Percentiles rank a stretch among this genome's conserved stretches.
These are phyloP conservation scores for Schoenoplectus triqueter DNA, from an alignment of 202 grass and related monocot species.

Conservation along the genomic window DNA sequence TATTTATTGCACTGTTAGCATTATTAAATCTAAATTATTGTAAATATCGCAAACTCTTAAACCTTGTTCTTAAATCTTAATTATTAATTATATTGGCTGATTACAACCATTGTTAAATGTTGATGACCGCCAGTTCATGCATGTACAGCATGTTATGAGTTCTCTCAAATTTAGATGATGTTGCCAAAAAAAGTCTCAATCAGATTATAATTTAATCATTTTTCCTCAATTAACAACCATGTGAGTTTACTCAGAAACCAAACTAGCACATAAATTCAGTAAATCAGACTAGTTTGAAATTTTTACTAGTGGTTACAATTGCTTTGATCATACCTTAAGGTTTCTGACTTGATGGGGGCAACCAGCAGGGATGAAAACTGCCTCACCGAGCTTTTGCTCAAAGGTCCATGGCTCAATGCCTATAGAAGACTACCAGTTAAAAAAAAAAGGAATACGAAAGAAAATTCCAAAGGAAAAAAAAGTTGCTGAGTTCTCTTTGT, in stretches of 20 bases:
- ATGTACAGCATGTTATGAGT: neutral
- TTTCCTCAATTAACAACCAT: neutral
- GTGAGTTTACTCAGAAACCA: neutral
- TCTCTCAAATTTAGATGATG: neutral
- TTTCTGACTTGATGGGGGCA: constrained; percentile 95
- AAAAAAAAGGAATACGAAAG: constrained; percentile 1
- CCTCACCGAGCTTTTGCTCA: constrained; percentile 89
- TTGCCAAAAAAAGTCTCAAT: neutral
- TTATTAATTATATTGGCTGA: neutral
- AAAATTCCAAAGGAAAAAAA: neutral
- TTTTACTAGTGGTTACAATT: neutral
- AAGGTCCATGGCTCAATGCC: constrained; percentile 97
- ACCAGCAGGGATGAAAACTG: constrained; percentile 82
- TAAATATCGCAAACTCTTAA: constrained; percentile 6
- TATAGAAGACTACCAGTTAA: constrained; percentile 41
- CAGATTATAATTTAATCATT: neutral
- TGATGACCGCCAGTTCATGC: neutral
- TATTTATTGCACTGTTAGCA: neutral
- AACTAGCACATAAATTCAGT: neutral
- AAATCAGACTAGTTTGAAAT: neutral
- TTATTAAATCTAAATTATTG: constrained; percentile 4
- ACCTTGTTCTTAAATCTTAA: neutral
- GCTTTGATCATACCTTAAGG: constrained; percentile 61
- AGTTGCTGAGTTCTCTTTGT: neutral
- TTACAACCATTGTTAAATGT: neutral